Percentiles rank a stretch among this genome's conserved stretches.
Conservation (phyloP, 495 filamentous ascomycete genomes). For the Xylaria bambusicola region DNA sequence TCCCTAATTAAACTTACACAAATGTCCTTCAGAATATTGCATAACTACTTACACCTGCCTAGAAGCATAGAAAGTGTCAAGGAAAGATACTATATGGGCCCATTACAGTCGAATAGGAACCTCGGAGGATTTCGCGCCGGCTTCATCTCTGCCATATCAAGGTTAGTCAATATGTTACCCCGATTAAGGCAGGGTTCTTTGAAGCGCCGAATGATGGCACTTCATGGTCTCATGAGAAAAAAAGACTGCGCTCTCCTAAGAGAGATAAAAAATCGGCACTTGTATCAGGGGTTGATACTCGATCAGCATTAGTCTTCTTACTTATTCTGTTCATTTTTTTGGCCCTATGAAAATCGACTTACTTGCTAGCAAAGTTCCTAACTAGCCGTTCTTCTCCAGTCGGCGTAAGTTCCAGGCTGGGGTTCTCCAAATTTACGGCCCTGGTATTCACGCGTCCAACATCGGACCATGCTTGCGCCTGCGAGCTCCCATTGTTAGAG, state of each 20-base stretch:
- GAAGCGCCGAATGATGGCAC: too few species aligned
- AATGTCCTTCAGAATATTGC: too few species aligned
- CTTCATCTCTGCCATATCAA: slow-evolving; percentile 21
- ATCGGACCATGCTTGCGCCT: neutral
- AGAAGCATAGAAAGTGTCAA: neutral
- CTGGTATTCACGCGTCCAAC: neutral
- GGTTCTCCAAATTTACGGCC: neutral
- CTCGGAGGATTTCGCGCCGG: slow-evolving; percentile 31
- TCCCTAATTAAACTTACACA: neutral
- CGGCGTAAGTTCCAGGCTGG: neutral
- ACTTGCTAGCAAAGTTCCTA: neutral
- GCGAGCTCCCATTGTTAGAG: slow-evolving; percentile 3
- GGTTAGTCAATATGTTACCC: slow-evolving; percentile 1
- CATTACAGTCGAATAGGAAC: slow-evolving; percentile 7
- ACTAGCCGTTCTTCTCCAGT: neutral
- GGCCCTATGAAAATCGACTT: neutral
- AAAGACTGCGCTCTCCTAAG: neutral
- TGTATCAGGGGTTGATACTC: neutral
- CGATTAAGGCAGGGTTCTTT: too few species aligned
- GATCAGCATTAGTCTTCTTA: neutral
- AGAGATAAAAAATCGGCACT: neutral
- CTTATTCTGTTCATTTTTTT: neutral
- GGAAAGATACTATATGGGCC: slow-evolving; percentile 4
- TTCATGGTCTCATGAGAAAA: neutral
- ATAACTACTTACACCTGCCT: neutral